phyloP scores from a whole-genome alignment of 495 filamentous ascomycete genomes.

The Trichoderma virens region DNA sequence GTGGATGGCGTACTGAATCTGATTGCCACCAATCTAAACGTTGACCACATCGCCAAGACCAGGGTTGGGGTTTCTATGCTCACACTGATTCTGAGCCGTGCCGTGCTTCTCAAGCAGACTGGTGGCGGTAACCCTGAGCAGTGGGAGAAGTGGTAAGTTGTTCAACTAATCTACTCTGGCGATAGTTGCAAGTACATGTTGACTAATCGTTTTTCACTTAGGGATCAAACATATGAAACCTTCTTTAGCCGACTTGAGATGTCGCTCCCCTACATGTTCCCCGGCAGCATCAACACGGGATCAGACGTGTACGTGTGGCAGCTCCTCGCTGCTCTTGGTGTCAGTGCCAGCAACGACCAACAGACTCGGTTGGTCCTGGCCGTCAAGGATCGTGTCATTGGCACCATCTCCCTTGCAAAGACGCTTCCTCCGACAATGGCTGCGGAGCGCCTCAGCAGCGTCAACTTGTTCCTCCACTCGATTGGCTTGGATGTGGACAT shows the following conservation, averaged over 20 bases:
- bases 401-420: constrained; percentile 80
- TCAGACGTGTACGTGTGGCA: constrained; percentile 97
- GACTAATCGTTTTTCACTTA: constrained; percentile 21
- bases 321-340: constrained; percentile 88
- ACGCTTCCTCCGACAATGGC: constrained; percentile 80
- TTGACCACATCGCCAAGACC: constrained; percentile 69
- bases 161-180: neutral
- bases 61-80: constrained; percentile 81
- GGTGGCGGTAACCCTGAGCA: constrained; percentile 60
- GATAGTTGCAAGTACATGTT: too few species aligned
- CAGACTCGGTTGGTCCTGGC: constrained; percentile 89
- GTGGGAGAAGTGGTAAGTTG: constrained; percentile 71
- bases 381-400: constrained; percentile 98
- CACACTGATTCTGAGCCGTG: constrained; percentile 90
- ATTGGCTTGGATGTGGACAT: constrained; percentile 96
- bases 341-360: constrained; percentile 84
- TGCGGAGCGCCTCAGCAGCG: constrained; percentile 72
- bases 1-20: constrained; percentile 83
- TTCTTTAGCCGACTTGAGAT: constrained; percentile 86
- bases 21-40: constrained; percentile 65
- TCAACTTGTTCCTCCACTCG: constrained; percentile 96
- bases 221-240: constrained; percentile 62
- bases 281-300: constrained; percentile 67
- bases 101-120: constrained; percentile 82
- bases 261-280: constrained; percentile 75